phyloP scores from a whole-genome alignment of 2,329 filamentous ascomycete genomes.

The Xylariales sp. region DNA sequence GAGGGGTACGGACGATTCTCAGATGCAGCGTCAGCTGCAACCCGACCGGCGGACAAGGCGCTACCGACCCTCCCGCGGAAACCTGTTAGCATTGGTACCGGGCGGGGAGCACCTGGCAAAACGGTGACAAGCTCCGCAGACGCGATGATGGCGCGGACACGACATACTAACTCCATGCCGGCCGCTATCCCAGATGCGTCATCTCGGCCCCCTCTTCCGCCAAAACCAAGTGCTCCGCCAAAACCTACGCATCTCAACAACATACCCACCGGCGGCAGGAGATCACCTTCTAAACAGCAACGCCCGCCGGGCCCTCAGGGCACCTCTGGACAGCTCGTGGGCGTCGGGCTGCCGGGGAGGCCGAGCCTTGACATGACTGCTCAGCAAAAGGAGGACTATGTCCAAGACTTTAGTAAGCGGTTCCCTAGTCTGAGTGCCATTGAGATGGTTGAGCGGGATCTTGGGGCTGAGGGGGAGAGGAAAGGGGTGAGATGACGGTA shows the following conservation, averaged over 20 bases:
- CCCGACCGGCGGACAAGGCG: conserved; percentile 32
- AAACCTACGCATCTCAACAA: conserved; percentile 60
- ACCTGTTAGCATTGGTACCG: conserved; percentile 32
- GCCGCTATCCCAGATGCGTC: conserved; percentile 17
- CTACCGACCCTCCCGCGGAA: conserved; percentile 48
- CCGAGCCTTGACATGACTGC: conserved; percentile 50
- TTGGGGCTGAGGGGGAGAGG: conserved; percentile 33
- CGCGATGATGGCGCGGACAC: conserved; percentile 5
- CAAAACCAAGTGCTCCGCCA: conserved; percentile 51
- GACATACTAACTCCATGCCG: conserved; percentile 10
- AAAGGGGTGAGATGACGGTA: conserved; percentile 13
- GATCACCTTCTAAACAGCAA: conserved; percentile 41
- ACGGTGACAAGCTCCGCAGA: conserved; percentile 10
- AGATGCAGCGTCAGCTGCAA: conserved; percentile 40
- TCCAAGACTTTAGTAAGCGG: conserved; percentile 71
- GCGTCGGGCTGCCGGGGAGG: conserved; percentile 42
- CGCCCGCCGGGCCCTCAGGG: conserved; percentile 19
- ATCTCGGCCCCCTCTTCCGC: conserved; percentile 25
- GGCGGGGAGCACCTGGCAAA: conserved; percentile 18
- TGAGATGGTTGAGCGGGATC: conserved; percentile 78
- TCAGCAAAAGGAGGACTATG: conserved; percentile 60
- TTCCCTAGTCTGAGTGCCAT: conserved; percentile 82
- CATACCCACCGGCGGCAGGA: conserved; percentile 38
- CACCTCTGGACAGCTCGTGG: conserved; percentile 36
- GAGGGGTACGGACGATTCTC: conserved; percentile 89